These are phyloP conservation scores for Suhomyces faveliae DNA, from an alignment of 805 yeast species.

Conservation along the genomic window DNA sequence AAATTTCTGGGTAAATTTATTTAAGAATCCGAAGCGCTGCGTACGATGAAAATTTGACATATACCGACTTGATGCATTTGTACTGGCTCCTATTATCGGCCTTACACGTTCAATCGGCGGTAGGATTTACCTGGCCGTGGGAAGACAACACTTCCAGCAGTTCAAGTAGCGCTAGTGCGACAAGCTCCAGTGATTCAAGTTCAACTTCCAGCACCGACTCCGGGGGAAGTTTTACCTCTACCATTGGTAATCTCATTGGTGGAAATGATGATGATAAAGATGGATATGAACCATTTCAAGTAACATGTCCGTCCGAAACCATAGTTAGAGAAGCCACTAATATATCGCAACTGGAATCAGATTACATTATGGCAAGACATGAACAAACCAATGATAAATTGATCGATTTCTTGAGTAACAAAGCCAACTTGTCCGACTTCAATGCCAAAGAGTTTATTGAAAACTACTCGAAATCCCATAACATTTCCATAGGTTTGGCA, in stretches of 20 bases:
- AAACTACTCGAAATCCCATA: constrained; percentile 20
- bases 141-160: constrained; percentile 8
- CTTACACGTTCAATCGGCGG: neutral
- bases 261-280: constrained; percentile 8
- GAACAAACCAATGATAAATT: constrained; percentile 29
- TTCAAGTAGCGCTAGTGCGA: neutral
- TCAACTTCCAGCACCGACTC: constrained; percentile 9
- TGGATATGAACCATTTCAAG: constrained; percentile 30
- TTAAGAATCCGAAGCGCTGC: neutral
- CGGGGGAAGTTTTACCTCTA: neutral
- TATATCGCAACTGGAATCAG: constrained; percentile 23
- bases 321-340: constrained; percentile 28
- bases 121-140: constrained; percentile 24
- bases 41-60: neutral
- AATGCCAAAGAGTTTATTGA: constrained; percentile 30
- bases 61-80: neutral
- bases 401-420: constrained; percentile 25
- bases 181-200: constrained; percentile 1
- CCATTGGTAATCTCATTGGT: neutral
- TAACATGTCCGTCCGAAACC: constrained; percentile 28
- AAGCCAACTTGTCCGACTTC: constrained; percentile 32
- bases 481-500: constrained; percentile 30
- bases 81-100: neutral
- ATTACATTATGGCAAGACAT: constrained; percentile 26
- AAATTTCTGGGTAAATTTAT: neutral